phyloP scores from a whole-genome alignment of 106 monocot genomes.

The Apostasia shenzhenica region DNA sequence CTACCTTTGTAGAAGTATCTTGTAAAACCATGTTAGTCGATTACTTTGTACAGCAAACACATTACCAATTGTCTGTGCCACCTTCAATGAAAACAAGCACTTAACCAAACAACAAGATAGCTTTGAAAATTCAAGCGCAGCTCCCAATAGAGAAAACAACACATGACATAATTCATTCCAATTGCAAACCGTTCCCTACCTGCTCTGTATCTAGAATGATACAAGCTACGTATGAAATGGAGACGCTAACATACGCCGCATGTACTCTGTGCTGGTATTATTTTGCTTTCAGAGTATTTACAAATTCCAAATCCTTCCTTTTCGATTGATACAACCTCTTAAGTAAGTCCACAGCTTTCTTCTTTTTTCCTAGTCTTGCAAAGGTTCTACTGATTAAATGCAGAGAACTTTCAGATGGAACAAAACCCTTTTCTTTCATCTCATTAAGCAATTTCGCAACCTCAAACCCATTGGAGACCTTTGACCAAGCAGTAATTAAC shows the following conservation, averaged over 20 bases:
- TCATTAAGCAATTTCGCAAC: constrained; percentile 57
- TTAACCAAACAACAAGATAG: too few relatives aligned
- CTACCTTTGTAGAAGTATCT: too few relatives aligned
- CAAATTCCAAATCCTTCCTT: not conserved
- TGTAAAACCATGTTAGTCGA: too few relatives aligned
- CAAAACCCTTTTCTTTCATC: constrained; percentile 68
- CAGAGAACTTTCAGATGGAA: constrained; percentile 50
- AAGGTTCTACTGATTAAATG: constrained; percentile 46
- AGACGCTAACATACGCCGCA: not conserved
- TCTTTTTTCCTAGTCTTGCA: constrained; percentile 45
- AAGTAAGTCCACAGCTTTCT: constrained; percentile 23
- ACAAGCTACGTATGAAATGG: not conserved
- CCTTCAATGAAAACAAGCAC: too few relatives aligned
- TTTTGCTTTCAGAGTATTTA: not conserved
- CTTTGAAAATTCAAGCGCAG: too few relatives aligned
- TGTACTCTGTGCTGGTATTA: not conserved
- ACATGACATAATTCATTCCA: not conserved
- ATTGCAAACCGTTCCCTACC: not conserved
- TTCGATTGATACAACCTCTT: constrained; percentile 20
- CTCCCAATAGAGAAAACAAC: too few relatives aligned
- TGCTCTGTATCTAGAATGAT: not conserved
- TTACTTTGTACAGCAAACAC: too few relatives aligned
- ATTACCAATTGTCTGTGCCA: too few relatives aligned
- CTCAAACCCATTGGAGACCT: constrained; percentile 49
- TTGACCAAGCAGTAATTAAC: constrained; percentile 80